Evolutionary conservation across 2,329 filamentous ascomycete species (phyloP).

Genomic region (Sclerotinia trifoliorum): DNA sequence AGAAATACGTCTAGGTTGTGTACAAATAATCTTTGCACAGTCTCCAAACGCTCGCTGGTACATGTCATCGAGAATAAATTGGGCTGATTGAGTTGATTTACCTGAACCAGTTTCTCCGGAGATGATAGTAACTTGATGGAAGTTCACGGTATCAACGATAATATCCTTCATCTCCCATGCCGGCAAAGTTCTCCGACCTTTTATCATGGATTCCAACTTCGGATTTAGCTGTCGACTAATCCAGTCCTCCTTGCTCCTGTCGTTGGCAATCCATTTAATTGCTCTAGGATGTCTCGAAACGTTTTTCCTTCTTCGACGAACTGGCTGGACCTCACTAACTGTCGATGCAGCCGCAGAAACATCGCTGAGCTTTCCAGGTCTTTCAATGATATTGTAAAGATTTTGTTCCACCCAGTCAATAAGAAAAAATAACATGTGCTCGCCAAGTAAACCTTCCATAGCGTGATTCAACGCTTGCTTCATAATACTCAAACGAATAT

Average conservation of each 20-base stretch:
- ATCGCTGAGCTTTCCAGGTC: slow-evolving; percentile 79
- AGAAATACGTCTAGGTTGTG: slow-evolving; percentile 91
- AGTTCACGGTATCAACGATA: slow-evolving; percentile 72
- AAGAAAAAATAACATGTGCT: slow-evolving; percentile 87
- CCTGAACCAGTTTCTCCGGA: slow-evolving; percentile 96
- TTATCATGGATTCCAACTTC: slow-evolving; percentile 72
- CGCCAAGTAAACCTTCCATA: slow-evolving; percentile 68
- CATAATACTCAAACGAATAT: slow-evolving; percentile 87
- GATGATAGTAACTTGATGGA: slow-evolving; percentile 89
- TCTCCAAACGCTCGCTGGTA: slow-evolving; percentile 73
- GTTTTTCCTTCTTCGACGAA: slow-evolving; percentile 35
- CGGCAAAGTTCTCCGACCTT: slow-evolving; percentile 70
- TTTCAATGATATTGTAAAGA: slow-evolving; percentile 76
- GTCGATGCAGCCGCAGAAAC: slow-evolving; percentile 77
- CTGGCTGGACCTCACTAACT: slow-evolving; percentile 49
- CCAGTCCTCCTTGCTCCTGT: slow-evolving; percentile 66
- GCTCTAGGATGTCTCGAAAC: slow-evolving; percentile 52
- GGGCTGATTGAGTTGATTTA: slow-evolving; percentile 95
- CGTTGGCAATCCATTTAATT: slow-evolving; percentile 63
- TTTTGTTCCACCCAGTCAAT: slow-evolving; percentile 90
- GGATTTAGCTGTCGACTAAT: slow-evolving; percentile 61
- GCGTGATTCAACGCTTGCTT: slow-evolving; percentile 73
- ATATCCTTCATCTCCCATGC: slow-evolving; percentile 81
- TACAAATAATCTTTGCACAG: slow-evolving; percentile 87
- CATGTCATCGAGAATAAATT: slow-evolving; percentile 91